Conservation (phyloP, 2,329 filamentous ascomycete species). For the Fusarium austroafricanum region DNA sequence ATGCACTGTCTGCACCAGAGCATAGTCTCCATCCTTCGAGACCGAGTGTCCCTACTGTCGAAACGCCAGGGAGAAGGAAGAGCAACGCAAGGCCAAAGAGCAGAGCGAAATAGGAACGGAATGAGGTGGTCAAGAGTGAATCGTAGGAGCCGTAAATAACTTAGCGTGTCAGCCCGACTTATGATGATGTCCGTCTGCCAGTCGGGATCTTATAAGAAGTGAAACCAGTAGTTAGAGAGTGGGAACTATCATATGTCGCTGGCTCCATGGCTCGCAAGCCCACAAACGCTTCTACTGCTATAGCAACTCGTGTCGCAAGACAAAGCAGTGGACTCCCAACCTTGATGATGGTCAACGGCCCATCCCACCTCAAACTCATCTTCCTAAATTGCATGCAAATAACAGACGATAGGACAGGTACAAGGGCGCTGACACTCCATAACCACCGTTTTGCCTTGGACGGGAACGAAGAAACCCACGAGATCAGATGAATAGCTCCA, state of each 20-base stretch:
- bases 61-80: too few relatives aligned
- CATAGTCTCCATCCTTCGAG: too few relatives aligned
- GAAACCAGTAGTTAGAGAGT: constrained; percentile 21
- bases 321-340: constrained; percentile 20
- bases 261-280: constrained; percentile 20
- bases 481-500: constrained; percentile 20
- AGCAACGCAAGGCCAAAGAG: too few relatives aligned
- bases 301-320: constrained; percentile 20
- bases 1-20: too few relatives aligned
- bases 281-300: constrained; percentile 22
- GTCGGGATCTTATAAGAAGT: not conserved
- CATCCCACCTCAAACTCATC: constrained; percentile 15
- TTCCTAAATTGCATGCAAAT: constrained; percentile 17
- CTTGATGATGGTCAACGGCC: constrained; percentile 10
- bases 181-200: too few relatives aligned
- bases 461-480: constrained; percentile 19
- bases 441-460: constrained; percentile 19
- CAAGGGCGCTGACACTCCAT: constrained; percentile 14
- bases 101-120: too few relatives aligned
- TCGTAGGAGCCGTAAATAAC: too few relatives aligned
- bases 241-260: constrained; percentile 9
- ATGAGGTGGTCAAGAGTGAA: too few relatives aligned
- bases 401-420: constrained; percentile 11
- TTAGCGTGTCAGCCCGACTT: too few relatives aligned
- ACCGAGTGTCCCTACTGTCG: too few relatives aligned